Percentiles rank a stretch among this genome's conserved stretches.
Conservation (phyloP, 1,284 basidiomycete genomes). For the Wolfiporia cocos region DNA sequence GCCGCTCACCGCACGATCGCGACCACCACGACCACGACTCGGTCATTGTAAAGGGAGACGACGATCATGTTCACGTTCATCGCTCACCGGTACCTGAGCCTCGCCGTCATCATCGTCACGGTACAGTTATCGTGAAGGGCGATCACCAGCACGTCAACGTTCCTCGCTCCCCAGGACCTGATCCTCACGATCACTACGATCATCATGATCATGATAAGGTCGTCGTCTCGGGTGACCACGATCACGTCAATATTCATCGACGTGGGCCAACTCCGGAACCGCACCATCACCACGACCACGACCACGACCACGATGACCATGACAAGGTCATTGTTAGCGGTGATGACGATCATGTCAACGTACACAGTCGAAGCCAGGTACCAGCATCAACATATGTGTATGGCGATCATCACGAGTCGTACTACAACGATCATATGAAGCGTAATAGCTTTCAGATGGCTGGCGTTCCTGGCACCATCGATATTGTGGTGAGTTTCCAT, state of each 20-base stretch:
- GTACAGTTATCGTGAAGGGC: constrained; percentile 18
- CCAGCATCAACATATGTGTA: constrained; percentile 10
- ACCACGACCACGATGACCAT: constrained; percentile 8
- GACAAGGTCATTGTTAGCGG: constrained; percentile 19
- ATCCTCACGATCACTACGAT: constrained; percentile 4
- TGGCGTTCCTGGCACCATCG: constrained; percentile 37
- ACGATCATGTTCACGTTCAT: constrained; percentile 15
- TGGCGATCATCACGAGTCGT: constrained; percentile 15
- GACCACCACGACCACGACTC: constrained; percentile 15
- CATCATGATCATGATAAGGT: constrained; percentile 10
- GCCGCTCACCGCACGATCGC: constrained; percentile 7
- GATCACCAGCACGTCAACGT: constrained; percentile 18
- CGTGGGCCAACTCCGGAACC: constrained; percentile 5
- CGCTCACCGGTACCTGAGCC: constrained; percentile 16
- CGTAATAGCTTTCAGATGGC: constrained; percentile 10
- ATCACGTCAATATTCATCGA: constrained; percentile 16
- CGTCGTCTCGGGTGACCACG: constrained; percentile 17
- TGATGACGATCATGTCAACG: constrained; percentile 17
- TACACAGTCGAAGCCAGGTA: constrained; percentile 1
- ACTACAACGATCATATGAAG: constrained; percentile 15
- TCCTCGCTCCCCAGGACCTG: constrained; percentile 1
- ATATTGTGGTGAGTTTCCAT: constrained; percentile 37
- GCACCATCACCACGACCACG: constrained; percentile 2
- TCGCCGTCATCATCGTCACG: constrained; percentile 8
- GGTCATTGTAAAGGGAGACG: constrained; percentile 10